Evolutionary conservation across 2,329 filamentous ascomycete species (phyloP), one percentile per base, ranked within the genome.

Genomic region (Fusarium foetens): DNA sequence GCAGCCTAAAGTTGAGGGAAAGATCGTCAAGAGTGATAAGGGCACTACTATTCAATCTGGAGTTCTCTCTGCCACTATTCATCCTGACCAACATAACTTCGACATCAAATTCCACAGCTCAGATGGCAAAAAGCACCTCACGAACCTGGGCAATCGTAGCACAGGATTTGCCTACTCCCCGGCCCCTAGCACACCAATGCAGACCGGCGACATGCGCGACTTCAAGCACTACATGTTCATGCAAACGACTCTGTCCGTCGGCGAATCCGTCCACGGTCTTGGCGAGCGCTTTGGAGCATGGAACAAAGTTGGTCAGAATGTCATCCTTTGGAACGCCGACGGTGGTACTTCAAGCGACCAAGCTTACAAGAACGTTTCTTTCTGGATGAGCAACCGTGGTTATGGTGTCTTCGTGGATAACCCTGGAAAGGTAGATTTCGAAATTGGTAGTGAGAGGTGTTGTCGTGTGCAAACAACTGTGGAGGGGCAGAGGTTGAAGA

Each of bases 331-430:
- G 87, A 90, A 90, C 72, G 85, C 86, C 19, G 88, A 90, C 72
- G 88, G 88, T 10, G 91, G 91, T 14, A 93, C 91, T 0, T 90
- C 88, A 0, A 90, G 88, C 71, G 90, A 92, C 61, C 91, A 92
- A 78, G 90, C 90, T 2, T 93, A 93, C 81, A 93, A 93, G 82
- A 93, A 93, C 76, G 81, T 93, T 5, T 88, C 89, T 0, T 92
- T 93, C 79, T 93, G 89, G 86, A 82, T 93, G 72, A 92, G 88
- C 76, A 92, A 89, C 17, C 85, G 87, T n/a, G 92, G 92, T 1
- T 95, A 94, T 78, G 93, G 93, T 25, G 84, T 94, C 36, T 94
- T 94, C 77, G 88, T 94, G 66, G 92, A 94, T 77, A 89, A 89
- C 10, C 86, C 91, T 0, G 91, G 91, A 27, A 87, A 86, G 49